Evolutionary conservation across 2,329 filamentous ascomycete species (phyloP), one percentile per base, ranked within the genome.

Genomic region (Paecilomyces variotii): DNA sequence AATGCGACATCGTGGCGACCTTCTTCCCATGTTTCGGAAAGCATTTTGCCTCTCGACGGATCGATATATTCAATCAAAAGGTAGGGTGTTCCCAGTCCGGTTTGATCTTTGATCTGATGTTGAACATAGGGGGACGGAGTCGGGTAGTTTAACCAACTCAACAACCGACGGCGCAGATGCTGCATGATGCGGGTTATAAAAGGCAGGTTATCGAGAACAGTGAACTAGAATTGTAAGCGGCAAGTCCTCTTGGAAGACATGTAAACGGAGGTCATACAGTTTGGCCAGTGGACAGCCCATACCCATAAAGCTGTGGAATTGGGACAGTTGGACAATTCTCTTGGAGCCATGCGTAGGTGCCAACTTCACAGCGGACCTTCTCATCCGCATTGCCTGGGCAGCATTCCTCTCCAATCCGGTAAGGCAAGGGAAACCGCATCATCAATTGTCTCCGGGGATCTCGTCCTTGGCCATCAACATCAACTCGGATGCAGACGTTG

Each of bases 311-410:
- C 2, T 62, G 60, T 56, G 72, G 73, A 28, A 74, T 72, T n/a
- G 70, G 72, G 26, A 79, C 62, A 49, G 64, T 19, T 56, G 72
- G 71, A 59, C 72, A 77, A 53, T 77, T 63, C n/a, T 73, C 63
- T 50, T 72, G 63, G 2, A 78, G 63, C 73, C 72, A 78, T 19
- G 70, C 65, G 61, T 73, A 78, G 1, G 74, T 74, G 1, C 68
- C 75, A 12, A 68, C 74, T 65, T 78, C 76, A 58, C 65, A 79
- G 24, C 66, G 67, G 39, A 70, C 54, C 55, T 80, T 80, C 65
- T 80, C 76, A 30, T 79, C 72, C 11, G 72, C 68, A 51, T 71
- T 78, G 11, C 76, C 77, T 12, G 74, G 74, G 57, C 68, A 60
- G 28, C 51, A 59, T 12, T 56, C 57, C 56, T 78, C 76, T 7